Evolutionary conservation across 805 yeast genomes (phyloP), one percentile per base, ranked within the genome.

Genomic region (Saccharomyces jurei): DNA sequence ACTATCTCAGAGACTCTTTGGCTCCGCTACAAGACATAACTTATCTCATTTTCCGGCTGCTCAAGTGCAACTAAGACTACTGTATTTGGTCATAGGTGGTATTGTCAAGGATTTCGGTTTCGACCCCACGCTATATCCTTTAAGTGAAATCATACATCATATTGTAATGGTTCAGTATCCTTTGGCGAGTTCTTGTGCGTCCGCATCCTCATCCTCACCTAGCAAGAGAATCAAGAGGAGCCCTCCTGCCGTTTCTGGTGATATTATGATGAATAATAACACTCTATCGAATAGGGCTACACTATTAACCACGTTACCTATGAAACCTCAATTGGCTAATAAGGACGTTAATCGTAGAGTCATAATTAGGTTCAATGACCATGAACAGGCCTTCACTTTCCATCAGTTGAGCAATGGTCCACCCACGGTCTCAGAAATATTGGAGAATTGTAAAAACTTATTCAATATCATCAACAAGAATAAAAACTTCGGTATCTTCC

Each of bases 31-130:
- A 2, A 59, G 62, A 30, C 72, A 59, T 63, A 71, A 64, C 62
- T 68, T 61, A 66, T 68, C 58, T 48, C 67, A 48, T 73, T 73
- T 51, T 66, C 81, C 61, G 73, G 80, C 48, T 65, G 75, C 26
- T 71, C 81, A 54, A 71, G 59, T 56, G 5, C 80, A 61, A 73
- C 60, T 81, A 32, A 74, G 80, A 50, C 70, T 86, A 4, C 71
- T 86, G 50, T 77, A 77, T 58, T 79, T 82, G 46, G 65, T 84
- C 30, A 66, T 86, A 26, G 92, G 91, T 2, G 84, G 86, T 10
- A 80, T 87, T 59, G 77, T 84, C 46, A 83, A 81, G 57, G 94
- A 87, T 65, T 87, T 84, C 71, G 92, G 94, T 1, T 87, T 87
- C 66, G 89, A 88, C 60, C 64, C 75, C 3, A 76, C 84, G n/a